A percentile compares a stretch with the other conserved stretches of the same genome.
Evolutionary conservation across 169 alveolate genomes (phyloP).

Genomic region (Plasmodium vivax): DNA sequence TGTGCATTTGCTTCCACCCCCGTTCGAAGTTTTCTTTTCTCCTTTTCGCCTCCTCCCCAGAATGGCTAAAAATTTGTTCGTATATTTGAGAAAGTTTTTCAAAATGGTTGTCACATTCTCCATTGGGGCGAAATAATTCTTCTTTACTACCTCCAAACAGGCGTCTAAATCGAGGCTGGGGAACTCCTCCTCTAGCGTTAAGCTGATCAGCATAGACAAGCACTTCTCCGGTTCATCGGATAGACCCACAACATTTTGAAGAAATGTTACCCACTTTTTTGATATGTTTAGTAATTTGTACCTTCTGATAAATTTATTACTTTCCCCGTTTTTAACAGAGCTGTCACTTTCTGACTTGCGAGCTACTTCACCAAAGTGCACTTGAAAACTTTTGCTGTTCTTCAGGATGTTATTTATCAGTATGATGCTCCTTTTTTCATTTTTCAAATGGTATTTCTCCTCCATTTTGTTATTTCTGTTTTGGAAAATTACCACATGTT

Average conservation of each 20-base stretch:
- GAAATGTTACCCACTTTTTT: conserved; percentile 17
- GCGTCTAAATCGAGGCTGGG: conserved; percentile 5
- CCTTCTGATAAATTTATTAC: conserved; percentile 27
- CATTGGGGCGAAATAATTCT: conserved; percentile 20
- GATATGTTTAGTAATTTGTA: conserved; percentile 47
- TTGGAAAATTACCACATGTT: background rate
- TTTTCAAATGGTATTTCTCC: conserved; percentile 15
- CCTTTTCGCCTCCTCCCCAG: background rate
- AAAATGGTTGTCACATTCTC: conserved; percentile 15
- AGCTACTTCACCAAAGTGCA: background rate
- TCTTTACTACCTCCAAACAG: conserved; percentile 15
- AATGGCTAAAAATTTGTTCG: conserved; percentile 10
- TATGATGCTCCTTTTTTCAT: conserved; percentile 21
- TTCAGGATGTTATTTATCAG: conserved; percentile 23
- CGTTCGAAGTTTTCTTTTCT: background rate
- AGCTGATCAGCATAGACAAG: conserved; percentile 19
- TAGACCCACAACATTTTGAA: conserved; percentile 24
- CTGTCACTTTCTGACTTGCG: background rate
- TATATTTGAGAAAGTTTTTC: conserved; percentile 45
- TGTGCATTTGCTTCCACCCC: background rate
- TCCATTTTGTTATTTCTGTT: conserved; percentile 8
- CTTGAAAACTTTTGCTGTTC: background rate
- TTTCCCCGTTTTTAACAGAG: background rate
- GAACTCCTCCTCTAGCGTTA: conserved; percentile 42
- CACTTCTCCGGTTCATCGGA: conserved; percentile 58